Evolutionary conservation across 169 alveolate genomes (phyloP).

Genomic region (Eimeria acervulina): DNA sequence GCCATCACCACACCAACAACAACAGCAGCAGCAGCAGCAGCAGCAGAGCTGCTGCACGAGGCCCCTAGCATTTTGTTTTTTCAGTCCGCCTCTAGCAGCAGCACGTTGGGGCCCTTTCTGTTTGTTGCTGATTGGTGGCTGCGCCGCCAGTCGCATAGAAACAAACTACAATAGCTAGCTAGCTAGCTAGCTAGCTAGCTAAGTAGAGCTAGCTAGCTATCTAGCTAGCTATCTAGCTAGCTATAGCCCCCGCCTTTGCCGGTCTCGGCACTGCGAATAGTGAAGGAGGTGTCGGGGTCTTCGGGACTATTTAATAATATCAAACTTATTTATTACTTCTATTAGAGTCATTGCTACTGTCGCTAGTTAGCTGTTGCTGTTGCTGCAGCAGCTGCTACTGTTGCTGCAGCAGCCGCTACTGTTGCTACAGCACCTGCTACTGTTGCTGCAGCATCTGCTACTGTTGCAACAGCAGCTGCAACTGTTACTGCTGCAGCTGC

Average conservation of each 20-base stretch:
- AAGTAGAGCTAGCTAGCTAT: background rate
- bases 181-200: conserved; percentile 22
- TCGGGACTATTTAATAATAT: too few species aligned
- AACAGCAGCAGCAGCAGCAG: conserved; percentile 20
- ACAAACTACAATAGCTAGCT: background rate
- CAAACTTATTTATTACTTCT: too few species aligned
- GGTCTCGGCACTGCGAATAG: background rate
- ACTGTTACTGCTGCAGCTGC: background rate
- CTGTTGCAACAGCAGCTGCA: background rate
- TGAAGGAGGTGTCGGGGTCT: background rate
- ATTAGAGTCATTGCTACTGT: too few species aligned
- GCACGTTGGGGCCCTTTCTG: background rate
- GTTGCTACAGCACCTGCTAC: too few species aligned
- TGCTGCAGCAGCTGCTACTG: too few species aligned
- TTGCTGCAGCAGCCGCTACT: too few species aligned
- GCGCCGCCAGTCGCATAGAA: background rate
- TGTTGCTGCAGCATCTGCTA: too few species aligned
- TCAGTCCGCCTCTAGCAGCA: conserved; percentile 2
- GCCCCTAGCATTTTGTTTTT: background rate
- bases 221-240: conserved; percentile 33
- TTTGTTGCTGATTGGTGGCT: background rate
- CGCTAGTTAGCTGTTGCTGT: too few species aligned
- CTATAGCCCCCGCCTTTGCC: background rate
- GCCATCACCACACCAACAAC: background rate
- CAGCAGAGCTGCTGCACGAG: conserved; percentile 29